Base-by-base conservation (phyloP, 345 rosid species). In the Pugionium dolabratum region DNA sequence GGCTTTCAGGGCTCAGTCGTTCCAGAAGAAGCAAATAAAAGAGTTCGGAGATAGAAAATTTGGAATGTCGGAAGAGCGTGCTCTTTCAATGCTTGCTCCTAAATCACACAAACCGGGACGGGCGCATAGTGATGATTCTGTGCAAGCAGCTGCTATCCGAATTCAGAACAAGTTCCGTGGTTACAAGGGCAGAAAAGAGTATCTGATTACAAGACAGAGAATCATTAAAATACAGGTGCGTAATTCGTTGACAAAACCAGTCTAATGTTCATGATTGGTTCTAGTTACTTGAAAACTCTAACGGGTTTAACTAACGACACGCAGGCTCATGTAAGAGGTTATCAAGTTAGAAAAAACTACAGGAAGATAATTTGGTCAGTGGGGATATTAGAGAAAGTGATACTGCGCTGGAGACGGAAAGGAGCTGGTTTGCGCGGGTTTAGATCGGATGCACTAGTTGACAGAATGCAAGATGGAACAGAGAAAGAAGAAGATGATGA, bases 261-360 rank as follows among this genome's bases (percentile, higher is more conserved):
- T 40, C n/a, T 31, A 7, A 45, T 35, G 61, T 36, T 66, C 56
- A 53, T 64, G 41, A 32, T 28, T 41, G 4, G 6, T 41, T 49
- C 28, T 27, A 2, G 33, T 48, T 28, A 5, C n/a, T 32, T 11
- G 59, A 41, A 32, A 40, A 11, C 34, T 18, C 59, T 9, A 43
- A 64, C 5, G 67, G 39, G 18, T 45, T 53, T 9, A 44, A 69
- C 58, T 79, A 62, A 44, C 26, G 33, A 59, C 72, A 69, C n/a
- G 69, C 75, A 93, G 98, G 98, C 98, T 49, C 94, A 83, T 74
- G 85, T 87, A 31, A 87, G 98, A 79, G 97, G 98, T 44, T 86
- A 89, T 80, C 93, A 92, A 74, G 90, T 87, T 27, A 85, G 98
- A 78, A 90, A 85, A 76, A 85, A 81, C 79, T 76, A 84, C 76